Base-by-base conservation (phyloP, 768 basidiomycete species). In the Hysterangium stoloniferum region DNA sequence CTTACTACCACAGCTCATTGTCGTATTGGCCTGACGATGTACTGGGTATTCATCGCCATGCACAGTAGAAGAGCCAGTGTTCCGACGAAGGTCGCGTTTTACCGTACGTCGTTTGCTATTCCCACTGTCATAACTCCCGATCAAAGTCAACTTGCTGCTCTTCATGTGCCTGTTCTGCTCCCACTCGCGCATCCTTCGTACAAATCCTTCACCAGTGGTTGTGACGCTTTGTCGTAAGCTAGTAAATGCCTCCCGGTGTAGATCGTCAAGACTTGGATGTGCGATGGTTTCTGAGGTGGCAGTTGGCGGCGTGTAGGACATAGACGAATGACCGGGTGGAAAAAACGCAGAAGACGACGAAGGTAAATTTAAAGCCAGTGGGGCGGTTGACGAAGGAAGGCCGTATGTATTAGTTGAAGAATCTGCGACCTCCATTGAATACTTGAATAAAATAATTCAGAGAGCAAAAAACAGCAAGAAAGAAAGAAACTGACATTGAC, bases 121-220 rank as follows among this genome's bases (percentile, higher is more conserved):
- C 12, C 31, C 29, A 13, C 12, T 45, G 28, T 33, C 44, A 15
- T 42, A 22, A 27, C 6, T 4, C 15, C 41, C 41, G n/a, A 45
- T n/a, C 12, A 9, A 1, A 5, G 27, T 6, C 2, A 19, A 8
- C 13, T 45, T 45, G 28, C 29, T 32, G n/a, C 44, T 45, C 20
- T 45, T 31, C 19, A 13, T 17, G 27, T 37, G 6, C 9, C 40
- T 29, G 24, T 9, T 11, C 44, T 70, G 65, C 62, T 86, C 84
- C 60, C 79, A 82, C 56, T 84, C 79, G 49, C 80, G 80, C 84
- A 87, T 86, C 45, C 80, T 79, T 50, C 71, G 75, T 11, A 87
- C 73, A 42, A 86, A 72, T 6, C 79, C 77, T 57, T 86, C 83
- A 17, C 80, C 82, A 55, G 70, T 78, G 56, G 84, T 77, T 25